Base-by-base conservation (phyloP, 306 rosid genomes). In the Quercus engelmannii region DNA sequence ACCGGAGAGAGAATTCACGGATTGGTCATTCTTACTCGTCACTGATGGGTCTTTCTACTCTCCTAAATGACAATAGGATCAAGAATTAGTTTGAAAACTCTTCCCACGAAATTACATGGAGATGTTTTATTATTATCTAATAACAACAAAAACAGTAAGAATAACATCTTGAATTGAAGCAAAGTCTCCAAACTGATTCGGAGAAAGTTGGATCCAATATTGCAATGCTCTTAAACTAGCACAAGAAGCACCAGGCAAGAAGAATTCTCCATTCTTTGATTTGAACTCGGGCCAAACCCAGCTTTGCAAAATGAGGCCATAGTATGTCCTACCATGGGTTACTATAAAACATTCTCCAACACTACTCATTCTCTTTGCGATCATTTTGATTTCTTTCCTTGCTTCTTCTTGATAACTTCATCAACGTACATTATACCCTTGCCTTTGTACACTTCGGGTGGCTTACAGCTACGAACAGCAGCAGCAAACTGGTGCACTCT, bases 361-460 rank as follows among this genome's bases (percentile, higher is more conserved):
- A 18, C 18, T 3, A 43, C 56, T 11, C 15, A 5, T 49, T 20
- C 31, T 23, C 18, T 26, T 14, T 28, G 43, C 20, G 31, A 81
- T 89, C 76, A 94, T 82, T 92, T 94, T n/a, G 97, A 91, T 76
- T 92, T 94, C 90, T 94, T 94, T 51, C 97, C 98, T 81, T 86
- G 92, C 51, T 94, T 92, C 86, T 85, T 90, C 87, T 89, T 92
- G 38, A 94, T 87, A 70, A 89, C 92, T 78, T 94, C 96, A 41
- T 90, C 97, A 30, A 75, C 77, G 77, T 92, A 94, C 98, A 92
- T 88, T 21, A 94, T 94, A 11, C 98, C 98, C 80, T 94, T 94
- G 82, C 98, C 97, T 88, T 94, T 94, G 90, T 94, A 94, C 46
- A 88, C 96, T 73, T 94, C 98, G 0, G 97, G 98, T 1, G 96